A percentile compares a stretch with the other conserved stretches of the same genome.
These are phyloP conservation scores for Pseudoperonospora humuli DNA, from an alignment of 352 stramenopile species.

Conservation along the genomic window DNA sequence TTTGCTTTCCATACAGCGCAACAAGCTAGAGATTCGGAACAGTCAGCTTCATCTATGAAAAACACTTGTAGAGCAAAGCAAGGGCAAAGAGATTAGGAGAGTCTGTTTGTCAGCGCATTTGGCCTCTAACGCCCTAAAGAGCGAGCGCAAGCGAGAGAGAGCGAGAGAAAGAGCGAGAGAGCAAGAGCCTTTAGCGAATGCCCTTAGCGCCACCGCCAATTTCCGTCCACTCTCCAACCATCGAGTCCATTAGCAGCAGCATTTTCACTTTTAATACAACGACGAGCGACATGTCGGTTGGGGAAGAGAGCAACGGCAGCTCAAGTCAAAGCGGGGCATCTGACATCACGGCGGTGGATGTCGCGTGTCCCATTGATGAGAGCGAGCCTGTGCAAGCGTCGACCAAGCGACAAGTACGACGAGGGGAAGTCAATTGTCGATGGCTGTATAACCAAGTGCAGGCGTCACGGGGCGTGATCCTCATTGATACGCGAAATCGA, in stretches of 20 bases:
- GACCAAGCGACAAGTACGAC: constrained; percentile 50
- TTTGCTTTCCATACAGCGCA: no score
- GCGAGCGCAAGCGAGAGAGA: background rate
- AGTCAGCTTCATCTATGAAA: no score
- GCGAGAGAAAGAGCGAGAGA: background rate
- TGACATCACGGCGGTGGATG: background rate
- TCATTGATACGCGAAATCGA: constrained; percentile 58
- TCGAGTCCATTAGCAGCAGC: constrained; percentile 1
- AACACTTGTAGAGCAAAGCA: no score
- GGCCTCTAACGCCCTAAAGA: constrained; percentile 6
- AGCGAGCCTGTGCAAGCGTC: constrained; percentile 10
- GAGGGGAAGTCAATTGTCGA: constrained; percentile 60
- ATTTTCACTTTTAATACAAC: background rate
- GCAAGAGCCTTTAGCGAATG: constrained; percentile 15
- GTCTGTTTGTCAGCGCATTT: constrained; percentile 15
- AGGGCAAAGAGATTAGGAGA: no score
- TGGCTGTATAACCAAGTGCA: constrained; percentile 86
- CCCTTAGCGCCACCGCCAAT: constrained; percentile 1
- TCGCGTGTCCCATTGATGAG: constrained; percentile 7
- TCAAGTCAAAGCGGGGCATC: constrained; percentile 4
- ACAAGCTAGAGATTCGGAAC: no score
- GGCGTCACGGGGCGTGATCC: constrained; percentile 58
- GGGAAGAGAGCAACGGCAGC: constrained; percentile 22
- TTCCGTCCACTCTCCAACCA: background rate
- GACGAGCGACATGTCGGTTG: constrained; percentile 29